These are phyloP conservation scores for Nakazawaea molendinolei DNA, from an alignment of 805 yeast genomes.

Conservation along the genomic window DNA sequence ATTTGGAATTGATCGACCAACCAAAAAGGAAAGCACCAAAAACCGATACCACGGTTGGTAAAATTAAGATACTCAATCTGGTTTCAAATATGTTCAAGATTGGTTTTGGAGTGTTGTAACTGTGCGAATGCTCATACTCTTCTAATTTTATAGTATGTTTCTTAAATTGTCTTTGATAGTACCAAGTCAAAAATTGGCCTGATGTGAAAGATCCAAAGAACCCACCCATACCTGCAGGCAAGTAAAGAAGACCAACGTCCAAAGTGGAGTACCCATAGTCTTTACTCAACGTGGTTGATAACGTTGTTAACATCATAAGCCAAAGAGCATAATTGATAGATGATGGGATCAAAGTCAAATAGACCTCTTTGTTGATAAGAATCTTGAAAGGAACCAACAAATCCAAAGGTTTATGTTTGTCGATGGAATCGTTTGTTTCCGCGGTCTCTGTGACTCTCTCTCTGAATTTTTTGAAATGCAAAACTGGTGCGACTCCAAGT, in stretches of 20 bases:
- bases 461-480: constrained; percentile 25
- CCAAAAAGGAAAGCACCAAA: constrained; percentile 50
- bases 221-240: constrained; percentile 63
- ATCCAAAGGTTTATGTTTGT: constrained; percentile 9
- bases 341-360: constrained; percentile 41
- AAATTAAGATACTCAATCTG: constrained; percentile 40
- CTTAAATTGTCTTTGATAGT: constrained; percentile 28
- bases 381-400: constrained; percentile 35
- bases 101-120: constrained; percentile 21
- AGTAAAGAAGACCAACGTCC: constrained; percentile 54
- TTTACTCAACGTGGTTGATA: constrained; percentile 42
- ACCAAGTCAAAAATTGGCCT: constrained; percentile 47
- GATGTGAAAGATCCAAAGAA: constrained; percentile 48
- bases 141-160: constrained; percentile 3
- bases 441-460: constrained; percentile 26
- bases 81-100: constrained; percentile 50
- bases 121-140: constrained; percentile 4
- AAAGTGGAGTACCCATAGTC: constrained; percentile 41
- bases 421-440: constrained; percentile 14
- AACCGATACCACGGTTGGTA: constrained; percentile 34
- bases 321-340: constrained; percentile 57
- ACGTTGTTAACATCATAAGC: constrained; percentile 56
- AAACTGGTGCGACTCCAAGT: constrained; percentile 39
- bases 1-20: constrained; percentile 56
- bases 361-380: constrained; percentile 34